Base-by-base conservation (phyloP, 2,329 filamentous ascomycete species). In the Alternaria brassicae region DNA sequence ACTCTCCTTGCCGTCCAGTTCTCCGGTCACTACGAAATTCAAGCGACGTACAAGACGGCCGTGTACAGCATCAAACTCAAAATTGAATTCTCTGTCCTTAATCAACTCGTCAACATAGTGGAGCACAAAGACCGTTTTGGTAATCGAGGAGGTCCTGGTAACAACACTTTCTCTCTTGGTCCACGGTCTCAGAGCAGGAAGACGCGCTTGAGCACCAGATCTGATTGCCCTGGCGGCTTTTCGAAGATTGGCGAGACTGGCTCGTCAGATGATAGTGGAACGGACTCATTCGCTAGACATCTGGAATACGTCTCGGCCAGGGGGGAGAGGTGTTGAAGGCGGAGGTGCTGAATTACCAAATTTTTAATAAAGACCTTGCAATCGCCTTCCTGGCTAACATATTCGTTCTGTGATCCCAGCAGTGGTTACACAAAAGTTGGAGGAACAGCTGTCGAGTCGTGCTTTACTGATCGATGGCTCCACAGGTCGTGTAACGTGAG, bases 31-130 rank as follows among this genome's bases (percentile, higher is more conserved):
- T 67, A 68, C 41, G 58, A 60, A 53, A 66, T 71, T n/a, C 53
- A 66, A 50, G 62, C 60, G 19, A 72, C 75, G 0, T 69, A 74
- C 54, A 80, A 80, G 56, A 66, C 55, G 3, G 72, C 79, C 6
- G 71, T 78, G 6, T 81, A 81, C 63, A 76, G 75, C 58, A 64
- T 80, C 55, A 81, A 81, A 65, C 73, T 84, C 19, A 82, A 84
- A 63, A 76, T 85, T 12, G 85, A 86, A 67, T 81, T 82, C 58
- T 80, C 81, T 13, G 80, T 87, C 41, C 73, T 87, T 13, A 79
- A 82, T 41, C 62, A 66, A 42, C 55, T 58, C 25, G 51, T 66
- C 3, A n/a, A n/a, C n/a, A n/a, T n/a, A n/a, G n/a, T n/a, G n/a
- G n/a, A n/a, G n/a, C n/a, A n/a, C n/a, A n/a, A n/a, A n/a, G n/a